Evolutionary conservation across 1,284 basidiomycete species (phyloP).

Genomic region (Sphagnurus paluster): DNA sequence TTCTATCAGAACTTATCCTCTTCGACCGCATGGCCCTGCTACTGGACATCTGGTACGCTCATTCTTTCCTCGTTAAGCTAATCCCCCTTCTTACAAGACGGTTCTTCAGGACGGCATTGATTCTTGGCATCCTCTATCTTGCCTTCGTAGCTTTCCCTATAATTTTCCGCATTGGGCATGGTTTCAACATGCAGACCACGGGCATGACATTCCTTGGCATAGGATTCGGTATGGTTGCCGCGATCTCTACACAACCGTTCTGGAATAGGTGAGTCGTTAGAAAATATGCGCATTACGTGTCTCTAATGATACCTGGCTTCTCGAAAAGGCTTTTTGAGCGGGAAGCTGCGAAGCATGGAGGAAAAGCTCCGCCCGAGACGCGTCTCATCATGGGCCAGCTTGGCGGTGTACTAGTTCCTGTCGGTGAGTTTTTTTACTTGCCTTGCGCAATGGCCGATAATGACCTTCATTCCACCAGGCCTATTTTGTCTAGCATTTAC

Average conservation of each 20-base stretch:
- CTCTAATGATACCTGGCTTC: conserved; percentile 17
- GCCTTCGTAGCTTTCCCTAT: conserved; percentile 73
- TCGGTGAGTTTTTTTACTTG: conserved; percentile 43
- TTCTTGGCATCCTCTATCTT: conserved; percentile 78
- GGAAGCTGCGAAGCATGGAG: conserved; percentile 36
- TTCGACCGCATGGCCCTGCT: conserved; percentile 78
- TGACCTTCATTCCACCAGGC: too few species aligned
- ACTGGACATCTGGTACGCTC: conserved; percentile 57
- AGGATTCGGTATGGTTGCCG: conserved; percentile 65
- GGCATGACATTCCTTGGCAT: conserved; percentile 76
- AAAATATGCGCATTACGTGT: too few species aligned
- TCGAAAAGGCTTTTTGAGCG: conserved; percentile 48
- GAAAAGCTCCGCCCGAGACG: conserved; percentile 66
- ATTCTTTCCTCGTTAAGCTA: background rate
- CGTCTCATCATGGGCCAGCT: conserved; percentile 67
- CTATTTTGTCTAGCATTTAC: conserved; percentile 78
- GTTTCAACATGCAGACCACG: conserved; percentile 59
- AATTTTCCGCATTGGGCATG: conserved; percentile 63
- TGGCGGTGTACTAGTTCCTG: conserved; percentile 68
- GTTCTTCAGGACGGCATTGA: conserved; percentile 47
- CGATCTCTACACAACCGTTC: conserved; percentile 54
- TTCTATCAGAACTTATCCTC: conserved; percentile 56
- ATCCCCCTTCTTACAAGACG: background rate
- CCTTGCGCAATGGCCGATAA: too few species aligned
- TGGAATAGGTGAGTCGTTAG: conserved; percentile 56